Evolutionary conservation across 2,329 filamentous ascomycete genomes (phyloP).

Genomic region (Cladophialophora carrionii): DNA sequence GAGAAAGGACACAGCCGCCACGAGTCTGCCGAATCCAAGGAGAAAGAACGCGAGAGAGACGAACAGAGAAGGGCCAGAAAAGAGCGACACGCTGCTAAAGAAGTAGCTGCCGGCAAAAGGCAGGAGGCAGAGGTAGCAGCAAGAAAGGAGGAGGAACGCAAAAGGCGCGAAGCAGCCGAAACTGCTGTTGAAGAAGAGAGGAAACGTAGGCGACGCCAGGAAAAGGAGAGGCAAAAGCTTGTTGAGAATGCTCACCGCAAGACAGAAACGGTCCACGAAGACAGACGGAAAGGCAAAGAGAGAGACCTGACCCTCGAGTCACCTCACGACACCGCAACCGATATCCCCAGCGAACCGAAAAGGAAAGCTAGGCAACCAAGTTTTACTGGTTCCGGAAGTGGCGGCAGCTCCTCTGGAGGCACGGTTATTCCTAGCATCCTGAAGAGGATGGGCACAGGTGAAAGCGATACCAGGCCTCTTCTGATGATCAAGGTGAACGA

Average conservation of each 20-base stretch:
- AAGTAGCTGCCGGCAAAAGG: conserved; percentile 20
- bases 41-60: conserved; percentile 25
- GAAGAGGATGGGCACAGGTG: conserved; percentile 45
- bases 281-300: conserved; percentile 24
- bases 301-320: conserved; percentile 9
- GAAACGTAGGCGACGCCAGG: conserved; percentile 17
- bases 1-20: conserved; percentile 38
- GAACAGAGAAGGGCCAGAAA: conserved; percentile 30
- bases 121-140: conserved; percentile 26
- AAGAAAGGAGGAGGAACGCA: conserved; percentile 4
- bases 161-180: conserved; percentile 8
- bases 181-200: conserved; percentile 15
- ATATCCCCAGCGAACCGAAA: conserved; percentile 8
- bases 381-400: conserved; percentile 27
- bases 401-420: conserved; percentile 27
- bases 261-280: conserved; percentile 11
- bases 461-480: conserved; percentile 48
- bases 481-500: conserved; percentile 42
- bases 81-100: conserved; percentile 27
- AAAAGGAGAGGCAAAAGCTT: conserved; percentile 22
- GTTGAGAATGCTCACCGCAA: conserved; percentile 14
- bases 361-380: conserved; percentile 26
- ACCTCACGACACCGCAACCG: conserved; percentile 11
- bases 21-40: conserved; percentile 34
- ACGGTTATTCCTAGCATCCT: conserved; percentile 24